Evolutionary conservation across 768 basidiomycete genomes (phyloP).

Genomic region (Boletus rubropictus): DNA sequence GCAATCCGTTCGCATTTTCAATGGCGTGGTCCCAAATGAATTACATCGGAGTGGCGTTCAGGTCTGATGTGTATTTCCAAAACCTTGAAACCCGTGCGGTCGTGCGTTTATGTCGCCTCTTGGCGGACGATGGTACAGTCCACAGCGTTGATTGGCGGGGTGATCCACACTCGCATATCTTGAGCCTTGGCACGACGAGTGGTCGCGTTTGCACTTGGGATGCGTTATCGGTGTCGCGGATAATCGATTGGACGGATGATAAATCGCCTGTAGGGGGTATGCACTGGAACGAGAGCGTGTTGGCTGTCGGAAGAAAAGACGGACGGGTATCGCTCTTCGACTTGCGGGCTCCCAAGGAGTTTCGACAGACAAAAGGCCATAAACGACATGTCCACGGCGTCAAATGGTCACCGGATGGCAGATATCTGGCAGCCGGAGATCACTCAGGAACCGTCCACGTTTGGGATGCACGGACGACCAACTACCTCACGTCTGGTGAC

Average conservation of each 20-base stretch:
- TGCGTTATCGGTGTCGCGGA: slow-evolving; percentile 27
- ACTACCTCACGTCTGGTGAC: slow-evolving; percentile 27
- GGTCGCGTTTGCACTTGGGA: slow-evolving; percentile 56
- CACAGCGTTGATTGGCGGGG: slow-evolving; percentile 50
- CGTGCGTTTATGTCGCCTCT: slow-evolving; percentile 43
- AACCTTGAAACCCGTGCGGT: slow-evolving; percentile 52
- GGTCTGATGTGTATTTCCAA: slow-evolving; percentile 55
- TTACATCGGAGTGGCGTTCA: slow-evolving; percentile 58
- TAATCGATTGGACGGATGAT: slow-evolving; percentile 32
- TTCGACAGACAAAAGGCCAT: slow-evolving; percentile 28
- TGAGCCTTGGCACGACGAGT: slow-evolving; percentile 48
- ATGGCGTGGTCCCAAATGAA: slow-evolving; percentile 59
- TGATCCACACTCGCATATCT: slow-evolving; percentile 33
- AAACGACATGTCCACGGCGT: slow-evolving; percentile 36
- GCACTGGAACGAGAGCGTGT: slow-evolving; percentile 34
- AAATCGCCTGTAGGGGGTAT: slow-evolving; percentile 36
- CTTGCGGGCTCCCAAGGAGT: slow-evolving; percentile 27
- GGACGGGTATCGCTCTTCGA: slow-evolving; percentile 38
- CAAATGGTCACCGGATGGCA: slow-evolving; percentile 38
- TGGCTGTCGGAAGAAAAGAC: slow-evolving; percentile 37
- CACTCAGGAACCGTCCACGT: slow-evolving; percentile 37
- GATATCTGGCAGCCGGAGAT: slow-evolving; percentile 38
- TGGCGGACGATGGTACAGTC: slow-evolving; percentile 32
- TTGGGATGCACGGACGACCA: slow-evolving; percentile 39
- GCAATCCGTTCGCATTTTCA: slow-evolving; percentile 49